Evolutionary conservation across 208 protist species (phyloP), one percentile per base, ranked within the genome.

Genomic region (Crithidia fasciculata): DNA sequence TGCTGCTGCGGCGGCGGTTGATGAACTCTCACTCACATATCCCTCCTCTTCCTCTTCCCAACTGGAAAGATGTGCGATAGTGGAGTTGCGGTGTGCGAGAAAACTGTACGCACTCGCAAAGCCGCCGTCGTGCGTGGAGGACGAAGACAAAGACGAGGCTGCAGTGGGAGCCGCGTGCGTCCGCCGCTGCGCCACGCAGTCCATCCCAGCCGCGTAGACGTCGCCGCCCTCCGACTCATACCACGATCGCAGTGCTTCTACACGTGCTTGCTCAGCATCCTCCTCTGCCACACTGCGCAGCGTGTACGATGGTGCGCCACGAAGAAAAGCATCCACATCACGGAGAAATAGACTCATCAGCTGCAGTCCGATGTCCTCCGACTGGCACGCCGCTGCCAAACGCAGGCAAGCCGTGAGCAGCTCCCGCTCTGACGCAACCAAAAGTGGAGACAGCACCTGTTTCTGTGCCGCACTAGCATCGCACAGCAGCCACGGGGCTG

Each of bases 61-160:
- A 13, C 4, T 5, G 4, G 45, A 53, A 10, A 73, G 41, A 3
- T 50, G 60, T 8, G 54, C 50, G 8, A 50, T 43, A 13, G 74
- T 59, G 7, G 49, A 15, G 16, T 52, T 60, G 3, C 67, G 67
- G 44, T 79, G 74, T 12, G 64, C 54, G 5, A 73, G 39, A 36
- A 63, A 74, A 2, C 60, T 19, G 67, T 79, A 79, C 12, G 67
- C 74, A 5, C 49, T n/a, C 5, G 66, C 41, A 36, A 79, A 79
- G 0, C 74, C 66, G 10, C 36, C 40, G 2, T 47, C 45, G 2
- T 0, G 2, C 19, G 60, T 8, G 40, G 36, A 5, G 40, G 18
- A 8, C 6, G 50, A 18, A 55, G 43, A 44, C 12, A 8, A 18
- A 19, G 8, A 57, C 8, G 57, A 39, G 8, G n/a, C 36, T 8